These are phyloP conservation scores for Acacia acuminata DNA, from an alignment of 306 rosid species.

Conservation along the genomic window DNA sequence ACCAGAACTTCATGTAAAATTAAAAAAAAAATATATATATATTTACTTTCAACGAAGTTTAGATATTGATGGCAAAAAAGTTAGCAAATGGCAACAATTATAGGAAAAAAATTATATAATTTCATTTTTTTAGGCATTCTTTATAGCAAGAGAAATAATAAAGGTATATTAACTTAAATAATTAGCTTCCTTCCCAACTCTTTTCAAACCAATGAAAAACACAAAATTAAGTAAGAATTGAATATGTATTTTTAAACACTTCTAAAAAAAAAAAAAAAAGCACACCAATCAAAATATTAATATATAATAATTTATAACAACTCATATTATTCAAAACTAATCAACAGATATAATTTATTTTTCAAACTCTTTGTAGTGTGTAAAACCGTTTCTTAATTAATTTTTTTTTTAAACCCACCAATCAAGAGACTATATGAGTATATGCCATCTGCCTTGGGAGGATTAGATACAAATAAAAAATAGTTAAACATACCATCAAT, in stretches of 20 bases:
- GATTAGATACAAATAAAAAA: neutral
- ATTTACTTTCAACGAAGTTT: too few relatives aligned
- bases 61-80: too few relatives aligned
- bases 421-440: neutral
- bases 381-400: neutral
- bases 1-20: neutral
- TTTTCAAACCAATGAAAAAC: neutral
- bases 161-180: neutral
- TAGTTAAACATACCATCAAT: neutral
- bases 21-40: too few relatives aligned
- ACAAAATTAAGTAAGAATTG: neutral
- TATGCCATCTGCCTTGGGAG: too few relatives aligned
- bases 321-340: neutral
- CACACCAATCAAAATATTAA: neutral
- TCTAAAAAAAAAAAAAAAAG: neutral
- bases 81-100: neutral
- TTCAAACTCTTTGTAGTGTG: neutral
- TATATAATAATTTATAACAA: neutral
- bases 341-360: neutral
- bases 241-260: neutral
- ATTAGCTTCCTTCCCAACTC: neutral
- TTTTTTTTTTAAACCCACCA: neutral
- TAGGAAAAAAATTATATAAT: too few relatives aligned
- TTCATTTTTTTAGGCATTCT: neutral
- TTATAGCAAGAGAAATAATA: neutral